Evolutionary conservation across 352 stramenopile species (phyloP), one percentile per base, ranked within the genome.

Genomic region (Pythium dissimile): DNA sequence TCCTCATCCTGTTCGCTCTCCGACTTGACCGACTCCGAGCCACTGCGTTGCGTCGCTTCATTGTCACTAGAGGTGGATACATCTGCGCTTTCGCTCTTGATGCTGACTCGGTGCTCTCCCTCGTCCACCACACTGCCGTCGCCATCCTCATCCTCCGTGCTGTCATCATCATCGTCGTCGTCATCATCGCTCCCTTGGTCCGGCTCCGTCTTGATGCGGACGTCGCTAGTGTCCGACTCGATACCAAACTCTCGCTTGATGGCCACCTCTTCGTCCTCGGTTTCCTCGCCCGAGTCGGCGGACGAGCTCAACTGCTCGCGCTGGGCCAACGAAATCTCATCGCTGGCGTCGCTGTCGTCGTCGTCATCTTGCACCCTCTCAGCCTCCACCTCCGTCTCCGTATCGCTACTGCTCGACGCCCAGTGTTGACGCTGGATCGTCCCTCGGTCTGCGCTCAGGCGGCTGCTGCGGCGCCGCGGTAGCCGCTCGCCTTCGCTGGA

Each of bases 391-490:
- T 44, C 61, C 12, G 39, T 64, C 34, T 46, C 41, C 32, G 27
- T 58, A 31, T 16, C 34, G 28, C 31, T 70, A 28, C 48, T 48
- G 13, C 13, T 27, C 5, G 48, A 38, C 10, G 51, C 44, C 51
- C 56, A 69, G 1, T 21, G 18, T 12, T 57, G 50, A 15, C 51
- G 54, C 15, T 49, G 46, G 50, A 69, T 59, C 13, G 59, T 38
- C 12, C 49, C 54, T 8, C 61, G 53, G 20, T 63, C 53, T 1
- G 43, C 54, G 21, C 55, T 54, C 27, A 57, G 27, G 8, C 31
- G 30, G 6, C 12, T 31, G 24, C 41, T 44, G 27, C 44, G 48
- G 16, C n/a, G 59, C 16, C 13, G 52, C 31, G 35, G 13, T 31
- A 23, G 15, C 51, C 41, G 23, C 2, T 52, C 54, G 31, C 55